Evolutionary conservation across 1,284 basidiomycete genomes (phyloP).

Genomic region (Fomitopsis pinicola): DNA sequence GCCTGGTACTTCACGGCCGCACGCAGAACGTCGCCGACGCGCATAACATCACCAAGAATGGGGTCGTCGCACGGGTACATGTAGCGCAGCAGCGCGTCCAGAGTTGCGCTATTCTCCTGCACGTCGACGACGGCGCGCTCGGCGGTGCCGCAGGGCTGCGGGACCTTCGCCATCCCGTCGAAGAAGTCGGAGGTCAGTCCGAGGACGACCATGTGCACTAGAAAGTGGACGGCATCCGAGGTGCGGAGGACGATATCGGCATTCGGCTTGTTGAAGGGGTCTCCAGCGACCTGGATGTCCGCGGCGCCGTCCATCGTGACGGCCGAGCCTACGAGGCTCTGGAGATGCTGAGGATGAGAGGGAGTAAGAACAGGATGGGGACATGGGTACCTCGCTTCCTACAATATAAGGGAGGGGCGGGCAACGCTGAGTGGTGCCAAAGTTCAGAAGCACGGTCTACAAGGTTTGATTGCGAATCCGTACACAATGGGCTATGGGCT

Average conservation of each 20-base stretch:
- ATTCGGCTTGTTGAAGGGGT: slow-evolving; percentile 5
- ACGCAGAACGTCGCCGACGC: background rate
- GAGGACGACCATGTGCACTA: slow-evolving; percentile 19
- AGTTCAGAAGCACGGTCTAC: background rate
- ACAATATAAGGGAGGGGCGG: background rate
- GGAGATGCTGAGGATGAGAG: background rate
- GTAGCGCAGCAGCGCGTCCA: slow-evolving; percentile 11
- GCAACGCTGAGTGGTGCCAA: background rate
- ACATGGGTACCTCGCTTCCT: background rate
- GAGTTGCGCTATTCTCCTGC: slow-evolving; percentile 10
- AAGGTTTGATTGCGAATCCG: background rate
- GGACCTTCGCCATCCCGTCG: slow-evolving; percentile 21
- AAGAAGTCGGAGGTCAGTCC: slow-evolving; percentile 22
- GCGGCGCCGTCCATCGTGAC: background rate
- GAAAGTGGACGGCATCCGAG: slow-evolving; percentile 14
- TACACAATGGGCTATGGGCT: background rate
- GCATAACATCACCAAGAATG: background rate
- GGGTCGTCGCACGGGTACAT: slow-evolving; percentile 10
- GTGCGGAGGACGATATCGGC: slow-evolving; percentile 8
- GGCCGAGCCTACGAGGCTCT: background rate
- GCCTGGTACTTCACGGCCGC: slow-evolving; percentile 15
- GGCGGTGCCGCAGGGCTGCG: slow-evolving; percentile 9
- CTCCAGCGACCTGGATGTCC: background rate
- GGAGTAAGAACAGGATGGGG: background rate
- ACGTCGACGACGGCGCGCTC: slow-evolving; percentile 7